Percentiles rank a stretch among this genome's conserved stretches.
Evolutionary conservation across 2,329 filamentous ascomycete genomes (phyloP).

Genomic region (Ilyonectria destructans): DNA sequence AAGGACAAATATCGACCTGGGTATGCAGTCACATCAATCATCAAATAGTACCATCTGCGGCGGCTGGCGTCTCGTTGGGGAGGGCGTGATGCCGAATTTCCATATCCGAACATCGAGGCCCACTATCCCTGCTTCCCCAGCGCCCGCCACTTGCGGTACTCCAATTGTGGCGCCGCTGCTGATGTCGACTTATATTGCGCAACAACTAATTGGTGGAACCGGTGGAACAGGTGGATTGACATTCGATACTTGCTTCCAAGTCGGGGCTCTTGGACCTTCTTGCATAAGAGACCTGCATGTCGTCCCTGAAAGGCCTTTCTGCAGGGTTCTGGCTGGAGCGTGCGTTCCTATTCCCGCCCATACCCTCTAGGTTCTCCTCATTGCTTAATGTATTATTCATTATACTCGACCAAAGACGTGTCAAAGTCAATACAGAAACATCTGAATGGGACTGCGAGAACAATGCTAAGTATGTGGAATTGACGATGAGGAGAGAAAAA

Average conservation of each 20-base stretch:
- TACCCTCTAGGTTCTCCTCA: too few relatives aligned
- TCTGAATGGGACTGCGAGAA: too few relatives aligned
- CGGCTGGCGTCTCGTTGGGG: not conserved
- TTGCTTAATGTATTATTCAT: too few relatives aligned
- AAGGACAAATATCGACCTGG: not conserved
- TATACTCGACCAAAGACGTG: too few relatives aligned
- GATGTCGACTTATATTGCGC: conserved; percentile 22
- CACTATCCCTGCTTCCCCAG: conserved; percentile 13
- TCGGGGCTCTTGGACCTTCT: not conserved
- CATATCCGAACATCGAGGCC: conserved; percentile 1
- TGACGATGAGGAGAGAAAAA: too few relatives aligned
- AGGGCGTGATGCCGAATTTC: not conserved
- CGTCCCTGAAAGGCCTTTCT: not conserved
- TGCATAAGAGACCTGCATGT: not conserved
- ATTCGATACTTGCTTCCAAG: not conserved
- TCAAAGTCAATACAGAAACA: too few relatives aligned
- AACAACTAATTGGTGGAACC: conserved; percentile 20
- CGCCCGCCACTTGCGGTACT: conserved; percentile 1
- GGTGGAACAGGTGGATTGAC: conserved; percentile 2
- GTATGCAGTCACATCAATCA: not conserved
- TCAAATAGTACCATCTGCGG: not conserved
- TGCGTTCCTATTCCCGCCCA: too few relatives aligned
- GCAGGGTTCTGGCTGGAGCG: not conserved
- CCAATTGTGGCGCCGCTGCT: not conserved
- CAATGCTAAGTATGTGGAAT: too few relatives aligned